Evolutionary conservation across 805 yeast species (phyloP).

Genomic region (Saturnispora quitensis): DNA sequence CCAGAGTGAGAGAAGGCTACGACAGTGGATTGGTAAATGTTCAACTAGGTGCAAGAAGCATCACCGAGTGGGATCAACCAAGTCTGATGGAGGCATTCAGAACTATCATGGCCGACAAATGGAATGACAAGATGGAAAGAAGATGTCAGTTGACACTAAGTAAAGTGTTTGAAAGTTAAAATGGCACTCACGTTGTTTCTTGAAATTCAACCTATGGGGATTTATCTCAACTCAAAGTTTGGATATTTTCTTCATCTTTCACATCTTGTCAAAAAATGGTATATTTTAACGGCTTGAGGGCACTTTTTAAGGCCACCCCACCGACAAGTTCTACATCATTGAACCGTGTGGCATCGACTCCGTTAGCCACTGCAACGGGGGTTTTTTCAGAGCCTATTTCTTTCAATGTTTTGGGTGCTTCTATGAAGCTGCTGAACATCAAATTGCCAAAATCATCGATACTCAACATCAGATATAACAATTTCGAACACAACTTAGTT

Average conservation of each 20-base stretch:
- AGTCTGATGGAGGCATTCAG: constrained; percentile 21
- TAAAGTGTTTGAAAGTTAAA: neutral
- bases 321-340: constrained; percentile 7
- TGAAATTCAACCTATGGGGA: neutral
- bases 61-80: constrained; percentile 20
- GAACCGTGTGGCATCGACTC: constrained; percentile 18
- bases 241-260: neutral
- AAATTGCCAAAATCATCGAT: constrained; percentile 35
- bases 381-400: constrained; percentile 37
- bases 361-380: constrained; percentile 36
- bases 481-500: constrained; percentile 31
- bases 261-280: neutral
- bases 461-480: constrained; percentile 29
- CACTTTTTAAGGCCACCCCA: constrained; percentile 6
- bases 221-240: neutral
- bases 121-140: constrained; percentile 18
- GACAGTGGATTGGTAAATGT: constrained; percentile 20
- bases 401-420: constrained; percentile 34
- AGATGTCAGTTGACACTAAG: neutral
- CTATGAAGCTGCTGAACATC: constrained; percentile 33
- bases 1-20: neutral
- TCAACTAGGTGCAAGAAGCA: constrained; percentile 24
- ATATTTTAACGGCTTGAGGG: constrained; percentile 6
- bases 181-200: neutral
- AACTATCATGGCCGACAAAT: constrained; percentile 19